Evolutionary conservation across 1,139 yeast genomes (phyloP).

Genomic region (Blastobotrys indianensis): DNA sequence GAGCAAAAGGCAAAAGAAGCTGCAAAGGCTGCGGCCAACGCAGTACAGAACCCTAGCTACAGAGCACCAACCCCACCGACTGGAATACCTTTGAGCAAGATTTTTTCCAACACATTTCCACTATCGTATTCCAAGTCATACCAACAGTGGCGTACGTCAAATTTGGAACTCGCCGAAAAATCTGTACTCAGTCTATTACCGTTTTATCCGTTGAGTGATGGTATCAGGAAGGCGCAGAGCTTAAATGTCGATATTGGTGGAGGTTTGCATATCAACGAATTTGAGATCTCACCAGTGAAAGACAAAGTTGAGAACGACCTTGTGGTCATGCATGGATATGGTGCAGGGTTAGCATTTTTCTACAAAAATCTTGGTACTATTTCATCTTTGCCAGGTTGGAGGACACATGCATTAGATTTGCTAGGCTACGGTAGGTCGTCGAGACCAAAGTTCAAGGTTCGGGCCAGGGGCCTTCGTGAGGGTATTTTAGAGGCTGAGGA

Average conservation of each 20-base stretch:
- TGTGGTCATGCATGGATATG: conserved; percentile 85
- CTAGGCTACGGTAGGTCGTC: conserved; percentile 81
- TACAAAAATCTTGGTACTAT: conserved; percentile 64
- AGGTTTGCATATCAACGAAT: conserved; percentile 53
- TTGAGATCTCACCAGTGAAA: conserved; percentile 34
- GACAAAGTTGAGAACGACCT: conserved; percentile 29
- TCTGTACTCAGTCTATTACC: conserved; percentile 48
- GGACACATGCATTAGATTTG: conserved; percentile 72
- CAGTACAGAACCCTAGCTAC: conserved; percentile 8
- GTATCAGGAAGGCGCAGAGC: conserved; percentile 43
- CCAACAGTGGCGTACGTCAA: conserved; percentile 38
- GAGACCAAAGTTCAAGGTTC: conserved; percentile 45
- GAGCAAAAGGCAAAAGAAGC: not conserved
- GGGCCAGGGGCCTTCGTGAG: conserved; percentile 28
- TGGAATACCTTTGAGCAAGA: conserved; percentile 29
- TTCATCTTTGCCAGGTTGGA: conserved; percentile 35
- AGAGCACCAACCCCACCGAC: conserved; percentile 32
- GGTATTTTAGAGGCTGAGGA: conserved; percentile 50
- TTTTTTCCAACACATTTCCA: conserved; percentile 32
- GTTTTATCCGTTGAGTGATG: conserved; percentile 50
- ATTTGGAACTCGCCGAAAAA: conserved; percentile 39
- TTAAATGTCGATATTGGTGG: conserved; percentile 46
- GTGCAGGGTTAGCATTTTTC: conserved; percentile 82
- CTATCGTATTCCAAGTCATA: conserved; percentile 39
- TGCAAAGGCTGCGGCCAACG: conserved; percentile 2